Percentiles rank a stretch among this genome's conserved stretches.
Conservation (phyloP, 768 basidiomycete species). For the Royoungia palumana region DNA sequence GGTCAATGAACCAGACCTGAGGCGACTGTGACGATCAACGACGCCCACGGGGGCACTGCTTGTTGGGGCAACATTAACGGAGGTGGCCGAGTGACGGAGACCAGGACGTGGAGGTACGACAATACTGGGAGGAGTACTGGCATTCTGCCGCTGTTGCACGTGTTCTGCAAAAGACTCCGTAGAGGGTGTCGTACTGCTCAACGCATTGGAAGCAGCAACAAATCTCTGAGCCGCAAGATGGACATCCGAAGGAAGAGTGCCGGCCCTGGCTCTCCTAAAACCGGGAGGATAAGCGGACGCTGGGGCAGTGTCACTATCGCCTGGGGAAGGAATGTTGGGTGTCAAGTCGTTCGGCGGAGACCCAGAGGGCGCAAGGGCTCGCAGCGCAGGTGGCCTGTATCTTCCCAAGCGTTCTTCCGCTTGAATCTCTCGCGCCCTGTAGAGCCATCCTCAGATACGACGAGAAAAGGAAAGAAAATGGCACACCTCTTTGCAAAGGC, state of each 20-base stretch:
- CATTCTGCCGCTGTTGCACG: constrained; percentile 36
- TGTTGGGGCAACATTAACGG: constrained; percentile 53
- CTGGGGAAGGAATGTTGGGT: constrained; percentile 54
- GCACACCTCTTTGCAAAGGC: constrained; percentile 82
- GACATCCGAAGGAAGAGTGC: constrained; percentile 95
- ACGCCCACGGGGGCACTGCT: constrained; percentile 31
- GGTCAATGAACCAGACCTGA: constrained; percentile 91
- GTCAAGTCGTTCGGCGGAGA: constrained; percentile 70
- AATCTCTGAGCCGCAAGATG: constrained; percentile 83
- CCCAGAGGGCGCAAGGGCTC: constrained; percentile 61
- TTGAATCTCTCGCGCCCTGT: constrained; percentile 82
- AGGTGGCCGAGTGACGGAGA: constrained; percentile 73
- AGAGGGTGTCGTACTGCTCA: constrained; percentile 47
- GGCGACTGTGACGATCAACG: constrained; percentile 72
- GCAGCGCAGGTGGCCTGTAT: constrained; percentile 80
- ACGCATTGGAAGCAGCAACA: constrained; percentile 60
- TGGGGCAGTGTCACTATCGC: constrained; percentile 57
- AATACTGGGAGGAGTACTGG: constrained; percentile 38
- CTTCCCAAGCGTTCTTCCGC: constrained; percentile 68
- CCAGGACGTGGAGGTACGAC: constrained; percentile 55
- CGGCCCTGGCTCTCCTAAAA: constrained; percentile 93
- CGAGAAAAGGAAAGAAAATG: constrained; percentile 12
- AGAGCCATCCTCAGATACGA: constrained; percentile 13
- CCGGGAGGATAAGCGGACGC: constrained; percentile 79
- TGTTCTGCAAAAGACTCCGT: constrained; percentile 50